A percentile compares a stretch with the other conserved stretches of the same genome.
phyloP scores from a whole-genome alignment of 176 grass and related monocot species.

The Oryza meridionalis region DNA sequence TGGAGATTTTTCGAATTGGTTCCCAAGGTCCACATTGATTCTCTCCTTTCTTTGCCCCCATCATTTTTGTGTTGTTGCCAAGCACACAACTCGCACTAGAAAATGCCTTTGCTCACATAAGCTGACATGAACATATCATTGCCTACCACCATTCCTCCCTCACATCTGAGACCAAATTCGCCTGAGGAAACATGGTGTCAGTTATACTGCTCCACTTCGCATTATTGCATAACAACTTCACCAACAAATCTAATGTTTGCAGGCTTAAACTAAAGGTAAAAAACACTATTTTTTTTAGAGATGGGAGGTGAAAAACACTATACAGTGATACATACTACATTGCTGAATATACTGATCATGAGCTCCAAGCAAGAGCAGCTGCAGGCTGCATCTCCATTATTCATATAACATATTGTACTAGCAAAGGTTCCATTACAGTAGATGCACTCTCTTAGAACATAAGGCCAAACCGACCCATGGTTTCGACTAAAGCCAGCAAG shows the following conservation, averaged over 20 bases:
- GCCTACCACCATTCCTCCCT: neutral
- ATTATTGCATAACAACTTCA: neutral
- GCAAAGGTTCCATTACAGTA: conserved; percentile 28
- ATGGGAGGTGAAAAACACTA: neutral
- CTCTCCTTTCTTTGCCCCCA: neutral
- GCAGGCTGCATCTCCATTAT: conserved; percentile 21
- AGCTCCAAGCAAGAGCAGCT: neutral
- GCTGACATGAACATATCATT: neutral
- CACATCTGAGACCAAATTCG: neutral
- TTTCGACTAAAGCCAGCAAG: neutral
- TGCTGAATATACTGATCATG: neutral
- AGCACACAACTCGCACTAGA: neutral
- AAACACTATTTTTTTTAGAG: no score
- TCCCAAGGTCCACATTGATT: neutral
- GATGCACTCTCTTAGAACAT: neutral
- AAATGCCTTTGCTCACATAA: neutral
- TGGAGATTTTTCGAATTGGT: neutral
- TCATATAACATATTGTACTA: neutral
- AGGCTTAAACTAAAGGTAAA: no score
- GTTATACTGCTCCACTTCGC: neutral
- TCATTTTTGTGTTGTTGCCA: neutral
- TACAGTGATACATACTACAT: neutral
- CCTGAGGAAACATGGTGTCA: neutral
- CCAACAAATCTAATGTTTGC: no score
- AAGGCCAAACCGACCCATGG: conserved; percentile 3